Percentiles rank a stretch among this genome's conserved stretches.
Conservation (phyloP, 73 alveolate species). For the Blepharisma japonicum region DNA sequence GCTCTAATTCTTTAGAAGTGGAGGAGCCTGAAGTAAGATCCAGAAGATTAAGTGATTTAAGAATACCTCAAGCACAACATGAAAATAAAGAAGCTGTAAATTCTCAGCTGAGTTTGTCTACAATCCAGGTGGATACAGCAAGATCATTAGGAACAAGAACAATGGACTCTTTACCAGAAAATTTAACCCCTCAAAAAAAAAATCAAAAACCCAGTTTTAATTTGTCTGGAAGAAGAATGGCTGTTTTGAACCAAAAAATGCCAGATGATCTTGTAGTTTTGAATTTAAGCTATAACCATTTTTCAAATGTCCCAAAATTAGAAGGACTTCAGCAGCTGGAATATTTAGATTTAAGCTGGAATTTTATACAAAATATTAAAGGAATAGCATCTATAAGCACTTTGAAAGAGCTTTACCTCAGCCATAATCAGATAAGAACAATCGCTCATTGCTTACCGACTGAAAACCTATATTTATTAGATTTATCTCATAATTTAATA, state of each 20-base stretch:
- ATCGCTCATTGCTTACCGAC: not conserved
- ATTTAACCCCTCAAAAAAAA: not conserved
- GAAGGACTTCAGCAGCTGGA: not conserved
- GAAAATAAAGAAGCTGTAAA: not conserved
- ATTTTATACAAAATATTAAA: not conserved
- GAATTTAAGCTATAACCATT: not conserved
- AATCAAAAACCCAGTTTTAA: not conserved
- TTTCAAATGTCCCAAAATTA: constrained; percentile 4
- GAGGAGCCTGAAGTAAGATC: not conserved
- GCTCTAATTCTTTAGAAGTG: not conserved
- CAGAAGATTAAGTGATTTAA: not conserved
- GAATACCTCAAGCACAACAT: constrained; percentile 15
- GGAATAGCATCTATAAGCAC: not conserved
- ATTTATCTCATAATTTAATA: constrained; percentile 1
- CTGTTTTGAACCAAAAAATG: not conserved
- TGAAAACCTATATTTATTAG: not conserved
- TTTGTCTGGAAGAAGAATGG: constrained; percentile 1
- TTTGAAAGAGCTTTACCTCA: constrained; percentile 7
- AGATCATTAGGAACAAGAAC: constrained; percentile 6
- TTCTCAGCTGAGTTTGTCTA: not conserved
- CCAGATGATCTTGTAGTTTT: not conserved
- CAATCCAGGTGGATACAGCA: constrained; percentile 7
- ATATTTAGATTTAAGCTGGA: constrained; percentile 7
- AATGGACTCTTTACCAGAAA: not conserved
- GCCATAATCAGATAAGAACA: not conserved